phyloP scores from a whole-genome alignment of 345 rosid genomes.

The Raphanus raphanistrum region DNA sequence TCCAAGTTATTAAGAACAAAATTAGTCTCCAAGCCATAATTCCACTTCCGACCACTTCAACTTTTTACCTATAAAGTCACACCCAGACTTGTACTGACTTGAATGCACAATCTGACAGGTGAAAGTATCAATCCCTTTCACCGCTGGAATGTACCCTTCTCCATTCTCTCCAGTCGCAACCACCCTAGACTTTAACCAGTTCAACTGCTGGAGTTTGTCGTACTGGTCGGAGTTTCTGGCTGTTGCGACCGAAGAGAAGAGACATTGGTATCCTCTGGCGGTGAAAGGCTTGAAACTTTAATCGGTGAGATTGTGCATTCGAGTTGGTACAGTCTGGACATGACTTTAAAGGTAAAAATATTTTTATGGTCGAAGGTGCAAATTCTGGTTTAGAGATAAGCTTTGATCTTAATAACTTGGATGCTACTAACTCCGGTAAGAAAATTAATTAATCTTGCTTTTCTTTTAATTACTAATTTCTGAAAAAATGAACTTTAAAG shows the following conservation, averaged over 20 bases:
- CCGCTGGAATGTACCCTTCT: slow-evolving; percentile 38
- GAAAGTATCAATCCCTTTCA: slow-evolving; percentile 42
- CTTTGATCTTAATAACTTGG: not conserved
- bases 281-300: not conserved
- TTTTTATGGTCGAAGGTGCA: not conserved
- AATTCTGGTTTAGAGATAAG: slow-evolving; percentile 24
- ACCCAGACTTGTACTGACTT: slow-evolving; percentile 48
- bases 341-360: not conserved
- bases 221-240: not conserved
- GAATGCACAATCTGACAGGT: slow-evolving; percentile 58
- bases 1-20: not conserved
- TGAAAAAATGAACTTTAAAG: slow-evolving; percentile 1
- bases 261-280: not conserved
- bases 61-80: slow-evolving; percentile 43
- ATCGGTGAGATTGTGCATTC: not conserved
- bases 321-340: not conserved
- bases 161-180: slow-evolving; percentile 53
- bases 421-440: too few species aligned
- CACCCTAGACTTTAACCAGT: slow-evolving; percentile 51
- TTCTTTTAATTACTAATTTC: not conserved
- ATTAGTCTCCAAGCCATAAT: slow-evolving; percentile 80
- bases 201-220: not conserved
- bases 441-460: slow-evolving; percentile 48
- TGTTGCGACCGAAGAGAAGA: not conserved
- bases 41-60: slow-evolving; percentile 76